phyloP scores from a whole-genome alignment of 75 land plant genomes.

The Picea glauca region DNA sequence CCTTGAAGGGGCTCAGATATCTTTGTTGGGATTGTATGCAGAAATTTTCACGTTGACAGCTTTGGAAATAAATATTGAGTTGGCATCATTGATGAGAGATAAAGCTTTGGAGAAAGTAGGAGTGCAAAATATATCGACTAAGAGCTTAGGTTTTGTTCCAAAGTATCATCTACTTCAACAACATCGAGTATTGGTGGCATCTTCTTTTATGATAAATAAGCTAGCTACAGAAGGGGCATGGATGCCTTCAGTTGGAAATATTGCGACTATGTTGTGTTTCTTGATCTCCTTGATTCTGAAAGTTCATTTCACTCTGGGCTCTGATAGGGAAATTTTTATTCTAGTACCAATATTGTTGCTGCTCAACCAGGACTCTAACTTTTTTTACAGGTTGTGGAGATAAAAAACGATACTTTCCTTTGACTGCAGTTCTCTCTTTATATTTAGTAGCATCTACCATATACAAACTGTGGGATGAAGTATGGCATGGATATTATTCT shows the following conservation, averaged over 20 bases:
- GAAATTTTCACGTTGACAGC: constrained; percentile 65
- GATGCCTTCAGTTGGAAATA: constrained; percentile 34
- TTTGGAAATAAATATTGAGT: constrained; percentile 79
- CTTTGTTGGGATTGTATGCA: too few species aligned
- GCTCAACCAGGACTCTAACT: too few species aligned
- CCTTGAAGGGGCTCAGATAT: too few species aligned
- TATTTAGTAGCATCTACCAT: constrained; percentile 29
- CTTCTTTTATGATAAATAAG: too few species aligned
- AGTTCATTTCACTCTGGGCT: constrained; percentile 74
- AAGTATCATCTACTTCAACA: too few species aligned
- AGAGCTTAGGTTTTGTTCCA: background rate
- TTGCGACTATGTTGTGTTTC: constrained; percentile 80
- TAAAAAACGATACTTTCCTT: constrained; percentile 92
- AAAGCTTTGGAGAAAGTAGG: constrained; percentile 59
- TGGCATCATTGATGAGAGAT: constrained; percentile 72
- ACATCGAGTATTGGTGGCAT: too few species aligned
- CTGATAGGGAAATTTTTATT: constrained; percentile 55
- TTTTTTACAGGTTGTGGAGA: constrained; percentile 86
- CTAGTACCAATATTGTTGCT: too few species aligned
- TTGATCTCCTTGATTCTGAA: constrained; percentile 8
- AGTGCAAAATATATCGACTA: constrained; percentile 18
- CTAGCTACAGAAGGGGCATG: too few species aligned
- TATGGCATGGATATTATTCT: too few species aligned
- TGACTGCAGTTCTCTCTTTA: constrained; percentile 64
- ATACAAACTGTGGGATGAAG: too few species aligned